A percentile compares a stretch with the other conserved stretches of the same genome.
Evolutionary conservation across 495 filamentous ascomycete genomes (phyloP).

Genomic region (Neurospora tetrasperma): DNA sequence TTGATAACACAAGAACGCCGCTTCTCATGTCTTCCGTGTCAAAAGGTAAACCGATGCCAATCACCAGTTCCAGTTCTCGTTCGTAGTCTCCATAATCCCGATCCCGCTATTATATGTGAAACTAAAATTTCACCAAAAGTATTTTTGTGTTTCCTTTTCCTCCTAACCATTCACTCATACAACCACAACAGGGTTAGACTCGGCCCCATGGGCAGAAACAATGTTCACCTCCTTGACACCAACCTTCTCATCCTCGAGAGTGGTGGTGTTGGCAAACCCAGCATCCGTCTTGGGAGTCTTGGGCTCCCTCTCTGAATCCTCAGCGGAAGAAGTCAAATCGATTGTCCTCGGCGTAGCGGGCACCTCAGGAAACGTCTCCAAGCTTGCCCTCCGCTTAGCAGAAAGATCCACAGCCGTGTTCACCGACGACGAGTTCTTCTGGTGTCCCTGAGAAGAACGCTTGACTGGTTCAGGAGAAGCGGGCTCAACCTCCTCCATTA

Average conservation of each 20-base stretch:
- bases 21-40: background rate
- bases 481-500: slow-evolving; percentile 3
- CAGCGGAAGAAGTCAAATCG: slow-evolving; percentile 18
- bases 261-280: background rate
- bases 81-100: background rate
- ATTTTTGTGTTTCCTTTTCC: background rate
- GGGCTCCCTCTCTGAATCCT: slow-evolving; percentile 23
- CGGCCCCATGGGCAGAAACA: background rate
- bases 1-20: background rate
- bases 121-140: background rate
- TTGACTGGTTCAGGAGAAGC: background rate
- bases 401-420: slow-evolving; percentile 16
- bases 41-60: background rate
- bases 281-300: slow-evolving; percentile 19
- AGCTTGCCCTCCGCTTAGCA: background rate
- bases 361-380: slow-evolving; percentile 1
- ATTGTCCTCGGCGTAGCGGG: slow-evolving; percentile 11
- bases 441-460: slow-evolving; percentile 11
- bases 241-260: background rate
- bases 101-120: background rate
- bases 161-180: background rate
- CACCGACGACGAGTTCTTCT: slow-evolving; percentile 24
- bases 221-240: slow-evolving; percentile 8
- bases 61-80: background rate
- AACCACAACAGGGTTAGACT: slow-evolving; percentile 2